Percentiles rank a stretch among this genome's conserved stretches.
Conservation (phyloP, 2,329 filamentous ascomycete species). For the Pochonia chlamydosporia region DNA sequence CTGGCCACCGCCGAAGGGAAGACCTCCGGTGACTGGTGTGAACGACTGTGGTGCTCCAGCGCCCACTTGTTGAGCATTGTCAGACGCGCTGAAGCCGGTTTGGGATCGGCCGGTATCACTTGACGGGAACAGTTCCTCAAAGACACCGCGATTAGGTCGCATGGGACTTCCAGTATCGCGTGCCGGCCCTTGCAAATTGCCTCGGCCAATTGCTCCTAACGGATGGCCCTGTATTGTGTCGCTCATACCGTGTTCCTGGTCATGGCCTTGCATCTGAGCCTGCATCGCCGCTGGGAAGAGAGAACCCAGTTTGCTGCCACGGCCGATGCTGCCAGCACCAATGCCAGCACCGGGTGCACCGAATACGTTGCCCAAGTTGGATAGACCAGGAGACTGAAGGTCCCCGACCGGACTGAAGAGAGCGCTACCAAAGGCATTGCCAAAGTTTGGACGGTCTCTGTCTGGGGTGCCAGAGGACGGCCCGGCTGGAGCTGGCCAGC, state of each 20-base stretch:
- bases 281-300: constrained; percentile 88
- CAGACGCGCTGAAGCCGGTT: constrained; percentile 30
- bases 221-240: constrained; percentile 54
- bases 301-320: constrained; percentile 77
- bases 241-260: constrained; percentile 55
- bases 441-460: constrained; percentile 52
- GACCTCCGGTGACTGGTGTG: constrained; percentile 26
- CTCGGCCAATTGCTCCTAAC: constrained; percentile 62
- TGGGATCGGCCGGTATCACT: constrained; percentile 27
- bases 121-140: constrained; percentile 49
- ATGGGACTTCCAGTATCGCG: constrained; percentile 57
- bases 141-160: constrained; percentile 46
- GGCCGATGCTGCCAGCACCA: constrained; percentile 61
- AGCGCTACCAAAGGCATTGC: constrained; percentile 66
- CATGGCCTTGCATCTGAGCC: constrained; percentile 74
- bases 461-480: constrained; percentile 63
- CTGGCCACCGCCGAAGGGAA: constrained; percentile 30
- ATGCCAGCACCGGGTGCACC: constrained; percentile 53
- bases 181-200: constrained; percentile 45
- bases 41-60: constrained; percentile 29
- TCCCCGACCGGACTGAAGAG: constrained; percentile 75
- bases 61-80: constrained; percentile 28
- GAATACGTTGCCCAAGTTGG: constrained; percentile 64
- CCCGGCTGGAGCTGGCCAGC: constrained; percentile 52
- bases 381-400: constrained; percentile 67